Base-by-base conservation (phyloP, 2,329 filamentous ascomycete genomes). In the Pestalotiopsis sp. region DNA sequence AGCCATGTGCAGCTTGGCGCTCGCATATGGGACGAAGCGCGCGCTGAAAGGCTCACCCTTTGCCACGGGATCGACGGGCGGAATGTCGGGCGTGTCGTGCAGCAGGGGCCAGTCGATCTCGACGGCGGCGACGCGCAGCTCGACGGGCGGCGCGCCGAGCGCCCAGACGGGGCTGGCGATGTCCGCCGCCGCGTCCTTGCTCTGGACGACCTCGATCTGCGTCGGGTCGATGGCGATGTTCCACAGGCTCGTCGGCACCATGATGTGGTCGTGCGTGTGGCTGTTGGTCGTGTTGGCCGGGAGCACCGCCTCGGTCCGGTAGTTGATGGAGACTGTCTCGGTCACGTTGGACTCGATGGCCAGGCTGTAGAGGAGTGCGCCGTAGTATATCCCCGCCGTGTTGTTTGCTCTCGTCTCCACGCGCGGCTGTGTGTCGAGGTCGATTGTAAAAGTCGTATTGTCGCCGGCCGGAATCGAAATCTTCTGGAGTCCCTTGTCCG, bases 1-100 rank as follows among this genome's bases (percentile, higher is more conserved):
- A 52, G 75, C 71, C 78, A 79, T 79, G 55, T 79, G 78, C 60
- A 79, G 68, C 71, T 78, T 78, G 4, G 77, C 76, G 64, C 76
- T 78, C 2, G 74, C 77, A 49, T 76, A 79, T 2, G 76, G 78
- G 13, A 79, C 72, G 58, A 79, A 75, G 17, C 76, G 73, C 1
- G 77, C 77, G 23, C 69, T 70, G 45, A 79, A 76, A 11, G 75
- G 75, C 36, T 70, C 68, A 0, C 76, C 75, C 27, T 68, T 74
- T 11, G 67, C 67, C 62, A 70, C 65, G 1, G 70, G 72, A 4
- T 72, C 64, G 2, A 69, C 38, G 2, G 75, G 75, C 36, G 75
- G 75, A 41, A 75, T 67, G 1, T 71, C 75, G 0, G 77, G 73
- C 3, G 76, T 72, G 41, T 74, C 77, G 31, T 71, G 72, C 14